Evolutionary conservation across 495 filamentous ascomycete species (phyloP).

Genomic region (Elasticomyces elasticus): DNA sequence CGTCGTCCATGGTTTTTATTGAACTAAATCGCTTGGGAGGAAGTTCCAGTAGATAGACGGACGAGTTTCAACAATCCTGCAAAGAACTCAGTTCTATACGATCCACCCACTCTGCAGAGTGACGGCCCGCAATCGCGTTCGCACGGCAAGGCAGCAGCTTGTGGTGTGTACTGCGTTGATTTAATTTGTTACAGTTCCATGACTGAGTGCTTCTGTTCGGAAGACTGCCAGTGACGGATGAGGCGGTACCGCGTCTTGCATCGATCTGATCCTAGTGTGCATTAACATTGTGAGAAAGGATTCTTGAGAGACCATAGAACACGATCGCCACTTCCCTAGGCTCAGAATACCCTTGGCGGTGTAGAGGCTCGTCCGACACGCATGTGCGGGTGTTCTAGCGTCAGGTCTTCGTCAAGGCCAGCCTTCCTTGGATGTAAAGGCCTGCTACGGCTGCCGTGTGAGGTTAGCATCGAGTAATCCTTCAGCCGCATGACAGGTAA

Average conservation of each 20-base stretch:
- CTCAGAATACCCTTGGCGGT: background rate
- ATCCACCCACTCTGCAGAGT: too few relatives aligned
- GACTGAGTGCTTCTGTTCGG: too few relatives aligned
- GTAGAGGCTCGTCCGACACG: background rate
- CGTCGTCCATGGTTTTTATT: conserved; percentile 8
- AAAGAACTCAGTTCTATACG: too few relatives aligned
- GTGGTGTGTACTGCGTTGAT: too few relatives aligned
- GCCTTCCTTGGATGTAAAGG: background rate
- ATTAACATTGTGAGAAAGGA: background rate
- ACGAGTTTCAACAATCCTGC: background rate
- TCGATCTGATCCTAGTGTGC: too few relatives aligned
- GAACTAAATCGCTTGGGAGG: background rate
- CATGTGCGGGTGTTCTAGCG: background rate
- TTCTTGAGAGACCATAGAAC: background rate
- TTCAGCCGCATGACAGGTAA: background rate
- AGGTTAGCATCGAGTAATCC: background rate
- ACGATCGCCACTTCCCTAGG: background rate
- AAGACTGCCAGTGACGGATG: too few relatives aligned
- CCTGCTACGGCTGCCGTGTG: background rate
- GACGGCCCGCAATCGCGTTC: too few relatives aligned
- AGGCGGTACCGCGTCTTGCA: too few relatives aligned
- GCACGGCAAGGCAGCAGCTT: too few relatives aligned
- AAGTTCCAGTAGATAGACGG: background rate
- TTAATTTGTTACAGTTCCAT: too few relatives aligned
- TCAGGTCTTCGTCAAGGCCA: background rate